Percentiles rank a stretch among this genome's conserved stretches.
Conservation (phyloP, 1,284 basidiomycete species). For the Malassezia sympodialis region DNA sequence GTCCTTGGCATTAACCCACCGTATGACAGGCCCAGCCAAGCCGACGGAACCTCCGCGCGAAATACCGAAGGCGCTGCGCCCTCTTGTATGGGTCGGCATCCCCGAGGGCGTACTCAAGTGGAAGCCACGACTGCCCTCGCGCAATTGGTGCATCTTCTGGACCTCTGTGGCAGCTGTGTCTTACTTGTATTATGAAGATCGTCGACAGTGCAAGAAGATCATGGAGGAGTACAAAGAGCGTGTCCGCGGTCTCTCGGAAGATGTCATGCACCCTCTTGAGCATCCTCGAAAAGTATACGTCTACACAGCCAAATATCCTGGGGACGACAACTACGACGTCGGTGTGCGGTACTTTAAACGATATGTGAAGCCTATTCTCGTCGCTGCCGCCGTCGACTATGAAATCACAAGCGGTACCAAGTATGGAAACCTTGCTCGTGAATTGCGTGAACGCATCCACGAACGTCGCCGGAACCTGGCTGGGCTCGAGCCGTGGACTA, state of each 20-base stretch:
- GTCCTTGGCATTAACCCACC: background rate
- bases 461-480: constrained; percentile 54
- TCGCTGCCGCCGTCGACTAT: constrained; percentile 88
- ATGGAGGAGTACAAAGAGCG: constrained; percentile 67
- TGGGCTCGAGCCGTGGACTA: constrained; percentile 39
- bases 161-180: constrained; percentile 61
- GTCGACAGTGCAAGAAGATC: constrained; percentile 65
- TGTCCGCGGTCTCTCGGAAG: constrained; percentile 65
- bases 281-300: constrained; percentile 72
- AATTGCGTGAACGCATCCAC: constrained; percentile 64
- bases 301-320: constrained; percentile 80
- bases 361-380: constrained; percentile 92
- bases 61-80: constrained; percentile 25
- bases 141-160: constrained; percentile 88
- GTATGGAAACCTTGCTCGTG: constrained; percentile 70
- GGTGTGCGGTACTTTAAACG: constrained; percentile 78
- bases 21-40: background rate
- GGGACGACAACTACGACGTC: constrained; percentile 82
- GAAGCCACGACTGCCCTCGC: constrained; percentile 61
- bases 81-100: constrained; percentile 51
- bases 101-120: constrained; percentile 50
- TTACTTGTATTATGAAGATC: constrained; percentile 74
- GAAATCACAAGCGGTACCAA: constrained; percentile 69
- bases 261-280: constrained; percentile 60
- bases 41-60: background rate